phyloP scores from a whole-genome alignment of 768 basidiomycete genomes.

The Galerina sulciceps region DNA sequence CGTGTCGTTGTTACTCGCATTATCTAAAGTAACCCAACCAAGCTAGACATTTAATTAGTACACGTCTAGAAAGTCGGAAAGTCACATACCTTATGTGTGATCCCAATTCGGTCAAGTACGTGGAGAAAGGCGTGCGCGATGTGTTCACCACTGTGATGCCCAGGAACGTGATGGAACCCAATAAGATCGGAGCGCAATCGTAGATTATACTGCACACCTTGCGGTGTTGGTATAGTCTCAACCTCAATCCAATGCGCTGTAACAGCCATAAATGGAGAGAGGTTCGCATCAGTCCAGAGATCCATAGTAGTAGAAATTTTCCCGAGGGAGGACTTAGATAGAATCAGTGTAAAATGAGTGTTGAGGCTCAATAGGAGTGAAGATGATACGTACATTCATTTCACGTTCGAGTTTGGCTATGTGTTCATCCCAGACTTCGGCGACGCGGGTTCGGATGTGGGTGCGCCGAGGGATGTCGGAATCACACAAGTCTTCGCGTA shows the following conservation, averaged over 20 bases:
- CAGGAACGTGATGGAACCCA: conserved; percentile 36
- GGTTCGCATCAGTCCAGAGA: conserved; percentile 35
- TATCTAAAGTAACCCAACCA: conserved; percentile 23
- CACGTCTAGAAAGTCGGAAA: neutral
- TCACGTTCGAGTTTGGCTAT: neutral
- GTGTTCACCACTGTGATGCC: conserved; percentile 38
- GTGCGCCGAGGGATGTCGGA: neutral
- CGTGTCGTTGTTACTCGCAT: conserved; percentile 22
- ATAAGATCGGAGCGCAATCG: conserved; percentile 32
- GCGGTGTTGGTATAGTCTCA: conserved; percentile 13
- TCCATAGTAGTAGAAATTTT: neutral
- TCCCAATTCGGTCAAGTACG: conserved; percentile 27
- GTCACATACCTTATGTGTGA: conserved; percentile 28
- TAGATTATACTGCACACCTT: conserved; percentile 24
- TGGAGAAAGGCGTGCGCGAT: conserved; percentile 33
- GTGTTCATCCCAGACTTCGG: neutral
- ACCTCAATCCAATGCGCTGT: conserved; percentile 42
- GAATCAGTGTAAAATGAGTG: neutral
- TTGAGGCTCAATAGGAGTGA: neutral
- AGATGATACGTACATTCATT: neutral
- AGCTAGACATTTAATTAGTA: conserved; percentile 5
- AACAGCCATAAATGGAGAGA: conserved; percentile 40
- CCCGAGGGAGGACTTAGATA: neutral
- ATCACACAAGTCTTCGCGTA: conserved; percentile 17
- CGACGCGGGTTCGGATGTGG: neutral